These are phyloP conservation scores for Carex arenaria DNA, from an alignment of 202 grass and related monocot genomes.

Conservation along the genomic window DNA sequence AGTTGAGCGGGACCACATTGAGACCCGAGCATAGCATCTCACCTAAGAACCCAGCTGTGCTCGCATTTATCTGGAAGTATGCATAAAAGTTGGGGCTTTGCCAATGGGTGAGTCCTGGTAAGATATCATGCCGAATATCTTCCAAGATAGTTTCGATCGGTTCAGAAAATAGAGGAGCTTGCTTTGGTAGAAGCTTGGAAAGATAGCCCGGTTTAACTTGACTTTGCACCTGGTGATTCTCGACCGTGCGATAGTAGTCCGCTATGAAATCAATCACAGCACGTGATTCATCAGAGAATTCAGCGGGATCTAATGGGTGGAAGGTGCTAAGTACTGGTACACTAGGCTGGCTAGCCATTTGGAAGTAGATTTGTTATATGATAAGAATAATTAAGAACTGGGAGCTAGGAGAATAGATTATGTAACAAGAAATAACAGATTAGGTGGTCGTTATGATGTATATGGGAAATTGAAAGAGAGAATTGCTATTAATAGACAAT, in stretches of 20 bases:
- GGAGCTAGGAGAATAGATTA: too few species aligned
- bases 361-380: too few species aligned
- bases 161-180: constrained; percentile 27
- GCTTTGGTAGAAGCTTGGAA: constrained; percentile 23
- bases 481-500: too few species aligned
- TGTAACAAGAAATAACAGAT: too few species aligned
- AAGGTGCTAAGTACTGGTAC: not conserved
- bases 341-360: constrained; percentile 17
- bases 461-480: too few species aligned
- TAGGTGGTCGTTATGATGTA: too few species aligned
- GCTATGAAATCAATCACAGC: constrained; percentile 31
- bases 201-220: constrained; percentile 29
- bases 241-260: constrained; percentile 39
- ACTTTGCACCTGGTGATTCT: constrained; percentile 34
- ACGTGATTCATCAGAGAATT: constrained; percentile 31
- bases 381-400: too few species aligned
- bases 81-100: constrained; percentile 72
- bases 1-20: constrained; percentile 76
- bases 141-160: constrained; percentile 29
- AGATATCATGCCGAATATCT: constrained; percentile 52
- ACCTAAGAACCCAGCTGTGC: constrained; percentile 85
- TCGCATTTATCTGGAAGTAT: constrained; percentile 61
- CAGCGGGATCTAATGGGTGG: constrained; percentile 13
- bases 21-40: constrained; percentile 84
- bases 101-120: constrained; percentile 77